Evolutionary conservation across 176 grass and related monocot species (phyloP), one percentile per base, ranked within the genome.

Genomic region (Lolium perenne): DNA sequence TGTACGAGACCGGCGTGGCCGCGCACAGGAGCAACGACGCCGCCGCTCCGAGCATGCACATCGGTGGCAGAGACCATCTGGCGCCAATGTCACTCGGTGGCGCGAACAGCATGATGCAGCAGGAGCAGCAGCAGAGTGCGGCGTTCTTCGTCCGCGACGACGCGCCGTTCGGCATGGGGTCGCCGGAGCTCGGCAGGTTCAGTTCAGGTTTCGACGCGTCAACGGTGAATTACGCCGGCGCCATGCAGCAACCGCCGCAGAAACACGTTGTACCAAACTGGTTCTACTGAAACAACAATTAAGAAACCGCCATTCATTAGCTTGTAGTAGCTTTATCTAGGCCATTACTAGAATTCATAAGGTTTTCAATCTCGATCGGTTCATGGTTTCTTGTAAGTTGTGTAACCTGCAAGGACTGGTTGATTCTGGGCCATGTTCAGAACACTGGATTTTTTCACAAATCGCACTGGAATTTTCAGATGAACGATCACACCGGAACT

Each of bases 1-100:
- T 93, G 81, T 95, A 95, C 50, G 87, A 93, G n/a, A 55, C 56
- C 50, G 91, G 75, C 86, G 88, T 83, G 26, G 68, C 67, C 32
- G 60, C 81, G 13, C 38, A 78, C 74, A 80, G 73, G 9, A 72
- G 72, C 57, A 86, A 16, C 64, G 40, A 76, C 18, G 67, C 45
- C 51, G n/a, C 80, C 23, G 15, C 48, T 54, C 73, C 48, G 7
- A 1, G 73, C 14, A 63, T 54, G 81, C 87, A 74, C 32, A 21
- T 74, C 55, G 23, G 29, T n/a, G 22, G 7, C 9, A 73, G 32
- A 13, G 20, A 4, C 7, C 12, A 72, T 12, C 21, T 67, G 77
- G 23, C 40, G 26, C 60, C 82, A 6, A n/a, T n/a, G 26, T 65
- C 58, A 2, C 82, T 91, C 49, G 68, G 80, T 23, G 86, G 74